Conservation (phyloP, 345 rosid species). For the Acer yangbiense region DNA sequence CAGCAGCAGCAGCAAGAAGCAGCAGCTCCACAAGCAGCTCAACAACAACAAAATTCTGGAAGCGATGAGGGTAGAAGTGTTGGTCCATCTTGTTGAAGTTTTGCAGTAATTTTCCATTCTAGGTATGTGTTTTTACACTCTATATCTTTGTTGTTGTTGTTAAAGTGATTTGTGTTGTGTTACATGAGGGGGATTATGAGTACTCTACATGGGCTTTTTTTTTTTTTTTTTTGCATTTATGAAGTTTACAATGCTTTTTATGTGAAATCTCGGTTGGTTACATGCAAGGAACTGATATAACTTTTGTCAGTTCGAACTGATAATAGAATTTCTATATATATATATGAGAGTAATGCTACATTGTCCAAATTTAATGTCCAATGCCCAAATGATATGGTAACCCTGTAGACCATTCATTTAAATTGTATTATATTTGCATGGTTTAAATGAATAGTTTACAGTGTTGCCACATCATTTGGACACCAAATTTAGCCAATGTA, state of each 20-base stretch:
- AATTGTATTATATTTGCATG: no score
- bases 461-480: no score
- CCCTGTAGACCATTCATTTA: no score
- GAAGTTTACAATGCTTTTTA: conserved; percentile 10
- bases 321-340: no score
- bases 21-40: conserved; percentile 27
- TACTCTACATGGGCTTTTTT: not conserved
- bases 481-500: no score
- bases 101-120: conserved; percentile 19
- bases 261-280: conserved; percentile 14
- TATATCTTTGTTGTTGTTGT: not conserved
- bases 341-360: no score
- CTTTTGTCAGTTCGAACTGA: no score
- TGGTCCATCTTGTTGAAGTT: conserved; percentile 44
- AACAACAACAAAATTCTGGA: conserved; percentile 47
- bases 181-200: conserved; percentile 22
- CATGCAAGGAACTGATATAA: no score
- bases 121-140: conserved; percentile 29
- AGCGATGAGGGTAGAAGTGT: conserved; percentile 50
- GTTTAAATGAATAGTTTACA: no score
- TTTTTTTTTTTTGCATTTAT: conserved; percentile 20
- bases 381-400: no score
- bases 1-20: not conserved
- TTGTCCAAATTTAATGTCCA: no score
- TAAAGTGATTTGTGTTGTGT: not conserved